A percentile compares a stretch with the other conserved stretches of the same genome.
phyloP scores from a whole-genome alignment of 1,284 basidiomycete genomes.

The Mycosarcoma maydis region DNA sequence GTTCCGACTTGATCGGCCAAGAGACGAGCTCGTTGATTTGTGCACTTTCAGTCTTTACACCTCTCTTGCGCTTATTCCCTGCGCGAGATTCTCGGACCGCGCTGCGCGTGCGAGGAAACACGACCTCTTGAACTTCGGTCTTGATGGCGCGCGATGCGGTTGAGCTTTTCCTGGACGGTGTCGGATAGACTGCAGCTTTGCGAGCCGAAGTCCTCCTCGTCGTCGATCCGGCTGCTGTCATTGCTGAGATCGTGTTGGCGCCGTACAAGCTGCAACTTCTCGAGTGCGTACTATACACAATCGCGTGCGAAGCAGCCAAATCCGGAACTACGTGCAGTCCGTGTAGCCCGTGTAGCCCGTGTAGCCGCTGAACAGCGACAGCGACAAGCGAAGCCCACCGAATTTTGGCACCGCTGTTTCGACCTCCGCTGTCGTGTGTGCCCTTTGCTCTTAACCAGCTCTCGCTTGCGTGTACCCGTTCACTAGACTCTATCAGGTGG shows the following conservation, averaged over 20 bases:
- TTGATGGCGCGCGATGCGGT: constrained; percentile 18
- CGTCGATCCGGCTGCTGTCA: neutral
- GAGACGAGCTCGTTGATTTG: constrained; percentile 14
- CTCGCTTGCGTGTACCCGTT: no score
- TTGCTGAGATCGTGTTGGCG: no score
- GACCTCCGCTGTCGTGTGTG: no score
- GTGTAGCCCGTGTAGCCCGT: no score
- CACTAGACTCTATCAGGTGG: no score
- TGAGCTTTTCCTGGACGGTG: neutral
- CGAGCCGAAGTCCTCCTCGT: constrained; percentile 12
- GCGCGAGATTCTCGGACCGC: constrained; percentile 1
- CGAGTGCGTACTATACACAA: no score
- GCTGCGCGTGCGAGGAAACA: constrained; percentile 11
- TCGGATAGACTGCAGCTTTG: neutral
- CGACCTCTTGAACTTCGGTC: constrained; percentile 3
- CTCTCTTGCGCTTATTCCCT: constrained; percentile 11
- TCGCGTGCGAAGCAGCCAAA: no score
- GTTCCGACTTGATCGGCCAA: neutral
- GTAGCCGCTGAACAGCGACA: constrained; percentile 17
- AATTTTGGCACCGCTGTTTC: constrained; percentile 12
- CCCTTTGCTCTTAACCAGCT: no score
- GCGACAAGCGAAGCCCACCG: constrained; percentile 6
- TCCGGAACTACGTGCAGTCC: neutral
- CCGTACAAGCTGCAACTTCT: no score
- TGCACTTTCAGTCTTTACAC: constrained; percentile 7